Evolutionary conservation across 768 basidiomycete genomes (phyloP).

Genomic region (Strobilomyces echinocephalus): DNA sequence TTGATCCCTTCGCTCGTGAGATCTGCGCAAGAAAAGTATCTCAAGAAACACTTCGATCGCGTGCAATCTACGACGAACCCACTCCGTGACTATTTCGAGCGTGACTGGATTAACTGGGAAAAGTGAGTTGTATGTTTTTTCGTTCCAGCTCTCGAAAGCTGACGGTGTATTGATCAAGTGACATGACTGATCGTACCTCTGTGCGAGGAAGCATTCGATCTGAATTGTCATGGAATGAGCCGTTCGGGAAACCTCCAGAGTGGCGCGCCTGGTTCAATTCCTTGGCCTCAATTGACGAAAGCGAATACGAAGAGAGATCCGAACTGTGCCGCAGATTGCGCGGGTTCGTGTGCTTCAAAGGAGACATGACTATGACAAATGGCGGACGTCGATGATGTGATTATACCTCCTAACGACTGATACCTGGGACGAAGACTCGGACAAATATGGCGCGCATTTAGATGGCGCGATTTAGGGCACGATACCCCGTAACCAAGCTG

Average conservation of each 20-base stretch:
- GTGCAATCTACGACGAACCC: slow-evolving; percentile 27
- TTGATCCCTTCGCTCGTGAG: slow-evolving; percentile 37
- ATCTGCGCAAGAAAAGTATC: slow-evolving; percentile 30
- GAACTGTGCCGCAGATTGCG: slow-evolving; percentile 42
- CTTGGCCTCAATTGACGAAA: slow-evolving; percentile 13
- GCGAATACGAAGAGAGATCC: slow-evolving; percentile 15
- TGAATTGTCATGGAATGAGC: slow-evolving; percentile 50
- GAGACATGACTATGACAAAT: slow-evolving; percentile 8
- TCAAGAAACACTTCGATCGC: slow-evolving; percentile 18
- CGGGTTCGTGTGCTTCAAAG: slow-evolving; percentile 53
- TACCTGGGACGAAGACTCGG: slow-evolving; percentile 15
- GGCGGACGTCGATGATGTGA: slow-evolving; percentile 7
- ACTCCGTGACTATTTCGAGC: slow-evolving; percentile 57
- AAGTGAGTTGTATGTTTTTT: slow-evolving; percentile 39
- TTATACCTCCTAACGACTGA: slow-evolving; percentile 14
- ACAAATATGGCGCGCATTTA: slow-evolving; percentile 15
- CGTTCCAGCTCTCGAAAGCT: slow-evolving; percentile 1
- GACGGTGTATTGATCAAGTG: slow-evolving; percentile 37
- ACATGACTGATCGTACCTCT: slow-evolving; percentile 70
- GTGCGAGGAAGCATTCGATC: slow-evolving; percentile 48
- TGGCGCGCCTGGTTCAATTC: slow-evolving; percentile 49
- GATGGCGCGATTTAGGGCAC: slow-evolving; percentile 17
- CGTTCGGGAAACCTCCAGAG: slow-evolving; percentile 44
- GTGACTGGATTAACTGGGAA: slow-evolving; percentile 66
- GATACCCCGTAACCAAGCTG: slow-evolving; percentile 24